A percentile compares a stretch with the other conserved stretches of the same genome.
Evolutionary conservation across 2,329 filamentous ascomycete genomes (phyloP).

Genomic region (Polychaeton citri): DNA sequence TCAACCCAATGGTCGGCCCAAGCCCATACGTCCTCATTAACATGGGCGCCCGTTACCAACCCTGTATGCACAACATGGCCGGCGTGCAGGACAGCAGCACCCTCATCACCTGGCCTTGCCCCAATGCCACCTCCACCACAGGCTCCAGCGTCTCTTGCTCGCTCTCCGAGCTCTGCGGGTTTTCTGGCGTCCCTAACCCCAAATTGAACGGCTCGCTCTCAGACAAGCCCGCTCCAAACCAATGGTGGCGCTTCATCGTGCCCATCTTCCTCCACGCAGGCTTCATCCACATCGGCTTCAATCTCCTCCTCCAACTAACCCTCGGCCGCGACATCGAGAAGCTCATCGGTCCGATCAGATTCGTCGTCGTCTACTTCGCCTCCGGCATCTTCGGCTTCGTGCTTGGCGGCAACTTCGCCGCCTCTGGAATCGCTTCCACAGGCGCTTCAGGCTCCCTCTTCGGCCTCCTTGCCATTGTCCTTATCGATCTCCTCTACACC

Average conservation of each 20-base stretch:
- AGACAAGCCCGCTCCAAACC: constrained; percentile 57
- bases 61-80: constrained; percentile 82
- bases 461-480: constrained; percentile 73
- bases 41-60: constrained; percentile 85
- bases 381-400: constrained; percentile 94
- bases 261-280: constrained; percentile 95
- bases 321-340: constrained; percentile 87
- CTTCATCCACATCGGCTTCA: constrained; percentile 89
- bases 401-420: constrained; percentile 85
- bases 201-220: constrained; percentile 34
- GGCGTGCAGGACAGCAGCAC: constrained; percentile 40
- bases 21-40: constrained; percentile 85
- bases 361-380: constrained; percentile 77
- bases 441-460: constrained; percentile 87
- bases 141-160: constrained; percentile 48
- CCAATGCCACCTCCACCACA: constrained; percentile 54
- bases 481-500: constrained; percentile 85
- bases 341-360: constrained; percentile 76
- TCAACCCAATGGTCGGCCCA: constrained; percentile 96
- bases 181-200: constrained; percentile 61
- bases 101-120: constrained; percentile 59
- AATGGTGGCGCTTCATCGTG: constrained; percentile 93
- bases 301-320: constrained; percentile 80
- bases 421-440: constrained; percentile 62
- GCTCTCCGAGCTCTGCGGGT: constrained; percentile 72